These are phyloP conservation scores for Leccinum subrobustum DNA, from an alignment of 1,284 basidiomycete species.

Conservation along the genomic window DNA sequence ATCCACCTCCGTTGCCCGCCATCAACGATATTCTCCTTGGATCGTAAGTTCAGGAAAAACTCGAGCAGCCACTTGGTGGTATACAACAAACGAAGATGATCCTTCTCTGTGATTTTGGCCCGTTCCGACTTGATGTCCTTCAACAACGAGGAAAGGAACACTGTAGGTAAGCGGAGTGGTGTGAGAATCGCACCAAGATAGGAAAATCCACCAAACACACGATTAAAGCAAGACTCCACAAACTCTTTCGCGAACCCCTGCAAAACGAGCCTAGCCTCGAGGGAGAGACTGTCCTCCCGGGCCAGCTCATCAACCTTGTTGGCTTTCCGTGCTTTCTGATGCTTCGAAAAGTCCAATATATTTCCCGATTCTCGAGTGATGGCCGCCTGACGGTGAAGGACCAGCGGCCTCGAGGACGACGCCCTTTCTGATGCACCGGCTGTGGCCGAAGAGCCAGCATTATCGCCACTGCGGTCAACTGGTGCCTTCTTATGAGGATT, in stretches of 20 bases:
- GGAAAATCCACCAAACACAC: conserved; percentile 48
- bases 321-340: conserved; percentile 56
- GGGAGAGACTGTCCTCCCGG: conserved; percentile 67
- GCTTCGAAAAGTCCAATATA: conserved; percentile 80
- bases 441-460: conserved; percentile 32
- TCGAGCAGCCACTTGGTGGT: conserved; percentile 88
- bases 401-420: conserved; percentile 47
- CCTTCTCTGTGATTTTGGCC: conserved; percentile 86
- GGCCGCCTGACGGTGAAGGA: conserved; percentile 84
- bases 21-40: conserved; percentile 40
- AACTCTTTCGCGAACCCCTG: conserved; percentile 72
- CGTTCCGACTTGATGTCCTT: conserved; percentile 92
- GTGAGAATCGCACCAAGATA: conserved; percentile 11
- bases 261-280: conserved; percentile 69
- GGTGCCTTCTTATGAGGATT: conserved; percentile 50
- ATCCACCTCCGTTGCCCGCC: conserved; percentile 46
- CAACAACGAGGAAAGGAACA: conserved; percentile 79
- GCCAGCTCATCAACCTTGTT: conserved; percentile 74
- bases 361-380: conserved; percentile 72
- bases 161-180: conserved; percentile 40
- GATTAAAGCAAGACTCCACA: conserved; percentile 81
- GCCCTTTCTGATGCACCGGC: conserved; percentile 25
- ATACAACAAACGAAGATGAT: conserved; percentile 82
- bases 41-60: conserved; percentile 71
- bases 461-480: conserved; percentile 30